Conservation (phyloP, 495 filamentous ascomycete genomes). For the Penicillium parvum region DNA sequence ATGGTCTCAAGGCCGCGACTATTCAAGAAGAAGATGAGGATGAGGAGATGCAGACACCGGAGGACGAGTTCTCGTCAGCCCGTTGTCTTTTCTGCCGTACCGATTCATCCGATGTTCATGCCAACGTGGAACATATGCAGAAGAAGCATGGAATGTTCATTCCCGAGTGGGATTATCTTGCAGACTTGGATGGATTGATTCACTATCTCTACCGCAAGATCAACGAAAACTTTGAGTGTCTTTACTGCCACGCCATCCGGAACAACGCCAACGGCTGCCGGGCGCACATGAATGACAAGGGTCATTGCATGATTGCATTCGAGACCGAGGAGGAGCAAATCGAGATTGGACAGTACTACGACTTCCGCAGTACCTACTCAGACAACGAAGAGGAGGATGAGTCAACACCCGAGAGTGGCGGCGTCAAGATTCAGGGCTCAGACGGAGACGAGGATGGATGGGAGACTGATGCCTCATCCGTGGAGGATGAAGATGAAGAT, state of each 20-base stretch:
- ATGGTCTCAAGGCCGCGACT: constrained; percentile 69
- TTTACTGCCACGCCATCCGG: constrained; percentile 78
- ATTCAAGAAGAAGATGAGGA: constrained; percentile 51
- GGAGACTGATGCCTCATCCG: constrained; percentile 88
- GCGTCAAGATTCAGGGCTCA: constrained; percentile 34
- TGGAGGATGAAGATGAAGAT: constrained; percentile 52
- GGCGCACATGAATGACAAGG: constrained; percentile 95
- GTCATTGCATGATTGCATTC: constrained; percentile 95
- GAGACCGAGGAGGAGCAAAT: constrained; percentile 85
- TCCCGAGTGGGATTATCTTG: constrained; percentile 77
- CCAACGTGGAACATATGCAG: constrained; percentile 85
- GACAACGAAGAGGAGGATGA: constrained; percentile 61
- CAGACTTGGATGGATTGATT: constrained; percentile 76
- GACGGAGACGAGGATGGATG: constrained; percentile 64
- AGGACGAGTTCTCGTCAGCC: constrained; percentile 44
- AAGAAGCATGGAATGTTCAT: constrained; percentile 95
- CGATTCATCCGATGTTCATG: constrained; percentile 61
- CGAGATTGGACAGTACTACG: constrained; percentile 96
- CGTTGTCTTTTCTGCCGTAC: constrained; percentile 90
- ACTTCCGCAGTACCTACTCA: constrained; percentile 92
- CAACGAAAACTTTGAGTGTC: constrained; percentile 68
- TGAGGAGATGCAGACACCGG: constrained; percentile 25
- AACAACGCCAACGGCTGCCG: constrained; percentile 70
- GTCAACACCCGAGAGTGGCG: constrained; percentile 30
- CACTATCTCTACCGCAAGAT: constrained; percentile 73